Percentiles rank a stretch among this genome's conserved stretches.
Conservation (phyloP, 2,329 filamentous ascomycete species). For the Paecilomyces dactylethromorphus region DNA sequence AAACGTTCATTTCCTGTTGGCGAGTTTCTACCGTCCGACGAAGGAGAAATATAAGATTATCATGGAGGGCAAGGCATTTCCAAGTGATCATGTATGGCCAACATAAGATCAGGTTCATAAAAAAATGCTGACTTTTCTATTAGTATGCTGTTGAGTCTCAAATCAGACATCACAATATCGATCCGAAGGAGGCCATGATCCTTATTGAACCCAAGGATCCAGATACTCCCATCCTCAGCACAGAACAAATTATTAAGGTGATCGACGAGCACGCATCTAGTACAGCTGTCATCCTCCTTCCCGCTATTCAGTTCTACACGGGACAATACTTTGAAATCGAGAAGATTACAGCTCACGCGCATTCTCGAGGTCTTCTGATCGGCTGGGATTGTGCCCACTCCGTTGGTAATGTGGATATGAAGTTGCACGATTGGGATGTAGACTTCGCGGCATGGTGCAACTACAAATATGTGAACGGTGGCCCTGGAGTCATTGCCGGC, state of each 20-base stretch:
- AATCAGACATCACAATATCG: slow-evolving; percentile 61
- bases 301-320: slow-evolving; percentile 87
- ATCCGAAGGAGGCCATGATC: slow-evolving; percentile 64
- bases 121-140: neutral
- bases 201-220: slow-evolving; percentile 59
- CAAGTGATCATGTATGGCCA: slow-evolving; percentile 65
- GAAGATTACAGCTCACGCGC: slow-evolving; percentile 71
- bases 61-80: slow-evolving; percentile 85
- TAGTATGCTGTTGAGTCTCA: slow-evolving; percentile 81
- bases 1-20: slow-evolving; percentile 76
- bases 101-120: neutral
- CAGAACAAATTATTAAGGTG: slow-evolving; percentile 61
- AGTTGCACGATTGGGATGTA: slow-evolving; percentile 80
- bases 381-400: slow-evolving; percentile 90
- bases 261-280: slow-evolving; percentile 70
- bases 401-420: slow-evolving; percentile 72
- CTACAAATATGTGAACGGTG: slow-evolving; percentile 89
- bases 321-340: slow-evolving; percentile 82
- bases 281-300: slow-evolving; percentile 71
- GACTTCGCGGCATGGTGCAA: slow-evolving; percentile 92
- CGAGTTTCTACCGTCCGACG: slow-evolving; percentile 72
- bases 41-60: slow-evolving; percentile 67
- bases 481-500: slow-evolving; percentile 73
- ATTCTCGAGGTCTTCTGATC: slow-evolving; percentile 61
- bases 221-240: slow-evolving; percentile 56